Base-by-base conservation (phyloP, 1,284 basidiomycete species). In the Sphagnurus paluster region DNA sequence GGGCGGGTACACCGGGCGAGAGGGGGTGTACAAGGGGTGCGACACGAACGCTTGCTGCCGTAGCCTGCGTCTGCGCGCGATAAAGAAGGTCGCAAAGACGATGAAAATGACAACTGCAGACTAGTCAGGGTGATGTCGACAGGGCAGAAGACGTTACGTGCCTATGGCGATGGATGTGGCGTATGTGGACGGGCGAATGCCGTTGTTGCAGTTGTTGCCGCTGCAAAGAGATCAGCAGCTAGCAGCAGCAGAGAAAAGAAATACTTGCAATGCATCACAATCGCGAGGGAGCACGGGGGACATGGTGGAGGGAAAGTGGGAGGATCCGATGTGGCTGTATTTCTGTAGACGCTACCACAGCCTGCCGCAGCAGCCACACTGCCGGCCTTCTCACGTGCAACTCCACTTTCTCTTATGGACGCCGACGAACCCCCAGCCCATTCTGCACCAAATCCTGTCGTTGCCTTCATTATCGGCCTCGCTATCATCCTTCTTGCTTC, bases 381-480 rank as follows among this genome's bases (percentile, higher is more conserved):
- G 24, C 13, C 44, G n/a, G 4, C 5, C 30, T 26, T 6, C 33
- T 17, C 10, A 23, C 19, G 3, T 23, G n/a, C 32, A 6, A n/a
- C 25, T 16, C 36, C 40, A 7, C 39, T 24, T 41, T 39, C 43
- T n/a, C n/a, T n/a, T n/a, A 50, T 39, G 48, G 34, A 45, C 38
- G 32, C 37, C 37, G 37, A 43, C 43, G 16, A 21, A 11, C 43
- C 48, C 32, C 42, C 34, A 21, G 16, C 36, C n/a, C 38, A 33
- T 6, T 28, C 39, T 2, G 20, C 43, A 11, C 46, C 35, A n/a
- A 84, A 69, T 60, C 74, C 87, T 13, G 79, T 86, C 49, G 75
- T 85, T 25, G 80, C 84, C 2, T 91, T 91, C 61, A 82, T 90
- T 51, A 90, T 90, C 50, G 88, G 90, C 5, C 78, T 93, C 44